phyloP scores from a whole-genome alignment of 2,329 filamentous ascomycete species.

The Tothia fuscella region DNA sequence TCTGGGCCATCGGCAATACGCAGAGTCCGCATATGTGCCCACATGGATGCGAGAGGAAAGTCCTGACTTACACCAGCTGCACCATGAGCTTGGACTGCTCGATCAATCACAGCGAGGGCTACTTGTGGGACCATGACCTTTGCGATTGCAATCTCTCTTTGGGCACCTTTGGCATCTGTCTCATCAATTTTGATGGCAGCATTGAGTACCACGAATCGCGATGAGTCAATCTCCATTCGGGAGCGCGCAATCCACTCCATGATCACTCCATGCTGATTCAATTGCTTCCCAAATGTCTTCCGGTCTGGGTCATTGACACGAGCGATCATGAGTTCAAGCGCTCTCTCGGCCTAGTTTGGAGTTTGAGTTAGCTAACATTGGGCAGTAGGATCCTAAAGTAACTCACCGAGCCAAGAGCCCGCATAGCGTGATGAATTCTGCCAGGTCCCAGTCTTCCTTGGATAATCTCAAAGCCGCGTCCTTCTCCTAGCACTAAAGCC shows the following conservation, averaged over 20 bases:
- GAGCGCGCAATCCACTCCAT: conserved; percentile 89
- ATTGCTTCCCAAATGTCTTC: conserved; percentile 79
- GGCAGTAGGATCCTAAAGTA: neutral
- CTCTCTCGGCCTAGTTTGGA: conserved; percentile 51
- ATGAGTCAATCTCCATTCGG: conserved; percentile 85
- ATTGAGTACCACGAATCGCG: conserved; percentile 81
- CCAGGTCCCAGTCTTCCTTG: conserved; percentile 92
- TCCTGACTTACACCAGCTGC: conserved; percentile 88
- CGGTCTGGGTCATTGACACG: conserved; percentile 87
- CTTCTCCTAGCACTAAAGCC: conserved; percentile 85
- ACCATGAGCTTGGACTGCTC: conserved; percentile 85
- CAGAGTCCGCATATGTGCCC: conserved; percentile 69
- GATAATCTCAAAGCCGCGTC: conserved; percentile 95
- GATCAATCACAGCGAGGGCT: conserved; percentile 79
- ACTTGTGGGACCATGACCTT: conserved; percentile 83
- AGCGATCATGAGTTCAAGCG: conserved; percentile 88
- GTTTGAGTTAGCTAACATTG: neutral
- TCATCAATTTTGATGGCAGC: conserved; percentile 92
- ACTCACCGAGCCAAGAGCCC: conserved; percentile 61
- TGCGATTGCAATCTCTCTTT: conserved; percentile 88
- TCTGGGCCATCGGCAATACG: conserved; percentile 87
- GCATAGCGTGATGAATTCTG: conserved; percentile 96
- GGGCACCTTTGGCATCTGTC: conserved; percentile 72
- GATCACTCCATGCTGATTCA: conserved; percentile 85
- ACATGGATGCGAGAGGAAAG: conserved; percentile 70